phyloP scores from a whole-genome alignment of 768 basidiomycete genomes.

The Suillus subaureus region DNA sequence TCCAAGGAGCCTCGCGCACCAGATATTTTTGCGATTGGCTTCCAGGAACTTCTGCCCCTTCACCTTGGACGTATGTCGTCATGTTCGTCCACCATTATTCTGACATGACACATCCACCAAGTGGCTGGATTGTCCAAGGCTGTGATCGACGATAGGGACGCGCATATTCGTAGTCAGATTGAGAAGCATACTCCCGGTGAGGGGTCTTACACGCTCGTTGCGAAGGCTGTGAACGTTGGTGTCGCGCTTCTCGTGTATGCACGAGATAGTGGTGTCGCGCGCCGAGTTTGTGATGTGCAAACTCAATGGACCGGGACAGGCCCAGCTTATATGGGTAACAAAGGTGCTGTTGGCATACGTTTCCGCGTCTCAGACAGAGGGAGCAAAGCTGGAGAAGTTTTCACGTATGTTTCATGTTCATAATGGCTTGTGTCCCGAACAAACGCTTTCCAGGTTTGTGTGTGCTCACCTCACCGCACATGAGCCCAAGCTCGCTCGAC shows the following conservation, averaged over 20 bases:
- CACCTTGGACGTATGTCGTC: conserved; percentile 78
- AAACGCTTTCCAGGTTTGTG: conserved; percentile 65
- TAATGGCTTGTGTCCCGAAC: conserved; percentile 4
- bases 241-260: conserved; percentile 89
- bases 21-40: conserved; percentile 88
- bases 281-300: conserved; percentile 63
- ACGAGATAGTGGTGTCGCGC: conserved; percentile 65
- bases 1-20: conserved; percentile 66
- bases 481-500: conserved; percentile 58
- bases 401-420: conserved; percentile 61
- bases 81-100: conserved; percentile 7
- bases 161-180: conserved; percentile 74
- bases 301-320: conserved; percentile 78
- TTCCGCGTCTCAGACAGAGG: conserved; percentile 68
- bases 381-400: conserved; percentile 67
- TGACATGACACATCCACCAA: conserved; percentile 30
- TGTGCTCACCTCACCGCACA: conserved; percentile 91
- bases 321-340: conserved; percentile 86
- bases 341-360: conserved; percentile 89
- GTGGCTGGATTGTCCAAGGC: conserved; percentile 77
- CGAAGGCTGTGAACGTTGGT: conserved; percentile 82
- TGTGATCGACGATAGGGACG: conserved; percentile 69
- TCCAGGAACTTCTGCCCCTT: conserved; percentile 91
- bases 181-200: conserved; percentile 71
- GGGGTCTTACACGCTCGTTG: conserved; percentile 77